Conservation (phyloP, 176 grass and related monocot genomes). For the Lolium perenne region DNA sequence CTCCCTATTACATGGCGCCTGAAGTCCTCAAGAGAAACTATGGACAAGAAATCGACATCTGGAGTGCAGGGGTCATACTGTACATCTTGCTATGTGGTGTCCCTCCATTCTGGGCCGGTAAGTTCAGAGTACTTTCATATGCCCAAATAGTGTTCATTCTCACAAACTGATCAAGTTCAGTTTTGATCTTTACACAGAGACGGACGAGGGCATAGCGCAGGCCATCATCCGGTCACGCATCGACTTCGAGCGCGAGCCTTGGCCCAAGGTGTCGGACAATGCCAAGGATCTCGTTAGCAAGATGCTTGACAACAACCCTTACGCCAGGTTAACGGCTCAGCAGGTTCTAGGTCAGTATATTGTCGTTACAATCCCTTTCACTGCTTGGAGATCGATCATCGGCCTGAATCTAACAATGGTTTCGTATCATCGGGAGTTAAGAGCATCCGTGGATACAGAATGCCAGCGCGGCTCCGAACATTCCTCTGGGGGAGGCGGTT, state of each 20-base stretch:
- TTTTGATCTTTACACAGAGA: slow-evolving; percentile 54
- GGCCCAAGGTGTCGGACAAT: slow-evolving; percentile 83
- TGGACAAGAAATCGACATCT: slow-evolving; percentile 60
- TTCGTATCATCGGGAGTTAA: slow-evolving; percentile 42
- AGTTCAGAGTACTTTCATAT: not conserved
- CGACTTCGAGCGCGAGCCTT: slow-evolving; percentile 78
- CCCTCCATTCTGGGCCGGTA: slow-evolving; percentile 67
- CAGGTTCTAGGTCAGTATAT: slow-evolving; percentile 75
- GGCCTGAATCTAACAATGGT: slow-evolving; percentile 33
- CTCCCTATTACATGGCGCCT: slow-evolving; percentile 69
- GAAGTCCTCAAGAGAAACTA: slow-evolving; percentile 69
- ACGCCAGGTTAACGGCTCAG: slow-evolving; percentile 62
- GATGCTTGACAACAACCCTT: slow-evolving; percentile 85
- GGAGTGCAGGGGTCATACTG: slow-evolving; percentile 64
- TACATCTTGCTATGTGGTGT: slow-evolving; percentile 65
- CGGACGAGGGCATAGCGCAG: slow-evolving; percentile 86
- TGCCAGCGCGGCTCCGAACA: slow-evolving; percentile 60
- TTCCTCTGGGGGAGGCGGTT: slow-evolving; percentile 77
- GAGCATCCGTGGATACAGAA: slow-evolving; percentile 91
- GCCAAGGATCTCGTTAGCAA: slow-evolving; percentile 82
- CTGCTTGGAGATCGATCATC: not conserved
- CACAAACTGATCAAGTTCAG: not conserved
- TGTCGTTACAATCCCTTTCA: not conserved
- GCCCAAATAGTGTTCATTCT: not conserved
- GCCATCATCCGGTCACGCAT: slow-evolving; percentile 70